Base-by-base conservation (phyloP, 352 stramenopile genomes). In the Pythium utonaiense region DNA sequence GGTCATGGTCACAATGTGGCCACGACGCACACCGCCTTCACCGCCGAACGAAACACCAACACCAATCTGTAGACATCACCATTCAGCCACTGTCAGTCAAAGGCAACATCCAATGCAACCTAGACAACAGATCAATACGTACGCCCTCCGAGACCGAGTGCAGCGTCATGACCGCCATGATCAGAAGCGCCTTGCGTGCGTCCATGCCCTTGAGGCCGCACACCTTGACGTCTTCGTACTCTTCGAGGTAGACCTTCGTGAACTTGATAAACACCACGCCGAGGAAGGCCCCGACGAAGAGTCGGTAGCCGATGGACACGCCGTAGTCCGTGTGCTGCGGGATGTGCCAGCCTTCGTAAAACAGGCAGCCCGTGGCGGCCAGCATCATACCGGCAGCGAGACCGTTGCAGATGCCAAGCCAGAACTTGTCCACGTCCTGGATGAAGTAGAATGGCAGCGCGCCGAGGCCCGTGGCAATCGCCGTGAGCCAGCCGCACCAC, bases 101-200 rank as follows among this genome's bases (percentile, higher is more conserved):
- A 44, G 16, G 16, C 30, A 33, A 60, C 17, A 25, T 33, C 28
- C 28, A 34, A n/a, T n/a, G n/a, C n/a, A n/a, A n/a, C n/a, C n/a
- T 27, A 45, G 22, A 19, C 4, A 28, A 24, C 1, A 36, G 21
- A n/a, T 21, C 34, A 19, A 30, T 14, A 74, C 69, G 53, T 76
- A 98, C 92, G 33, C 97, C 97, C 80, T 99, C 97, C 17, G 94
- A 97, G 58, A 99, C 97, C 1, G 94, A 98, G 82, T 99, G 97
- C 51, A 99, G 75, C 22, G 95, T 99, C 97, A 99, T 99, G 27
- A 99, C 96, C 22, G 97, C 97, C 75, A 99, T 97, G 67, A 99
- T 98, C 19, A 99, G 71, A 36, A 99, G 69, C 38, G 97, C 87
- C 65, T 96, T 96, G 57, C 87, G 85, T 17, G 91, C 91, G 71